Percentiles rank a stretch among this genome's conserved stretches.
These are phyloP conservation scores for Umbelopsis sp. DNA, from an alignment of 192 early-diverging fungal genomes.

Conservation along the genomic window DNA sequence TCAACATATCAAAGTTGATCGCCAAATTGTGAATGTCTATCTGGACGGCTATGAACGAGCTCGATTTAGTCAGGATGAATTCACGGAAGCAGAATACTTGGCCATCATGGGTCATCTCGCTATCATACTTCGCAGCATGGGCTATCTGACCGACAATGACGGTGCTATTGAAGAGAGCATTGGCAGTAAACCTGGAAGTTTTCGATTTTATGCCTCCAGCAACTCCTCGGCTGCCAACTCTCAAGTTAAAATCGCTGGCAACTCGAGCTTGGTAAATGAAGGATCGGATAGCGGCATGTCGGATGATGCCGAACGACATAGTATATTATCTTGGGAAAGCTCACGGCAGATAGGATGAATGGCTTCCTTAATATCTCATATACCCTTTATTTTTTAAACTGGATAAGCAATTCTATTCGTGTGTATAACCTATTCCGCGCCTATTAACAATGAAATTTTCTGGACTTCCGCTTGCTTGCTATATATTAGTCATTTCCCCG, in stretches of 20 bases:
- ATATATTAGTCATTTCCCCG: not conserved
- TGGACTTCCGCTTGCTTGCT: not conserved
- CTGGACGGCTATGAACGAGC: slow-evolving; percentile 60
- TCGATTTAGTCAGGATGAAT: slow-evolving; percentile 47
- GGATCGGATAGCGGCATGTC: slow-evolving; percentile 9
- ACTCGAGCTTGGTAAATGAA: not conserved
- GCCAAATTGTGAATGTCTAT: slow-evolving; percentile 52
- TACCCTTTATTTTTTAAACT: not conserved
- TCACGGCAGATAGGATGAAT: not conserved
- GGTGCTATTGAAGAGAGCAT: slow-evolving; percentile 23
- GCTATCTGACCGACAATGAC: slow-evolving; percentile 35
- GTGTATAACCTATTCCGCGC: not conserved
- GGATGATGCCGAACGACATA: slow-evolving; percentile 16
- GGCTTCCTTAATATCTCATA: not conserved
- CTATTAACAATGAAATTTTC: slow-evolving; percentile 5
- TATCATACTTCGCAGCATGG: slow-evolving; percentile 49
- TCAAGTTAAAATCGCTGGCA: slow-evolving; percentile 1
- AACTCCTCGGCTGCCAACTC: not conserved
- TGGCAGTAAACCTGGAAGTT: slow-evolving; percentile 4
- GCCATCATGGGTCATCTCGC: slow-evolving; percentile 55
- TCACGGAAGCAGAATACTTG: slow-evolving; percentile 50
- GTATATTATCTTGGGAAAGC: slow-evolving; percentile 14
- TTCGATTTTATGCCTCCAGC: slow-evolving; percentile 7
- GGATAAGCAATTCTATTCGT: not conserved
- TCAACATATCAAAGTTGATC: slow-evolving; percentile 46